A percentile compares a stretch with the other conserved stretches of the same genome.
phyloP scores from a whole-genome alignment of 441 rosid species.

The Corymbia calophylla region DNA sequence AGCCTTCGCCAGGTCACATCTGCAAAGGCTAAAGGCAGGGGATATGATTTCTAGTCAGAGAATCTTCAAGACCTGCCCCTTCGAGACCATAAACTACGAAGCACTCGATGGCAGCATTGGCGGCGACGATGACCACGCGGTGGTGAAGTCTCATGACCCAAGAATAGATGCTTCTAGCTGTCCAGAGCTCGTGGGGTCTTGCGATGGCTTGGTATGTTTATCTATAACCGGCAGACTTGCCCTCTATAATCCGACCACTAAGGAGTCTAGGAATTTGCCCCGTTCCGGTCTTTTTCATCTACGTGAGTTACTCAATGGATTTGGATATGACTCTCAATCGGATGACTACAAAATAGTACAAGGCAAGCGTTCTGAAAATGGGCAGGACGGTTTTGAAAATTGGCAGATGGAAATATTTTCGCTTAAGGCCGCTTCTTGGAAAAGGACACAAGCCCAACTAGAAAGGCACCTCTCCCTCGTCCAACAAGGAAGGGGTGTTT shows the following conservation, averaged over 20 bases:
- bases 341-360: neutral
- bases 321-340: neutral
- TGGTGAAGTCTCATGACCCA: too few relatives aligned
- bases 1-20: neutral
- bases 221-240: too few relatives aligned
- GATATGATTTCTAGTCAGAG: too few relatives aligned
- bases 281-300: neutral
- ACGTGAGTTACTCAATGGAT: neutral
- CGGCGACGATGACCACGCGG: too few relatives aligned
- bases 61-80: too few relatives aligned
- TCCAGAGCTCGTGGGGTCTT: too few relatives aligned
- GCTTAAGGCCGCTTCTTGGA: neutral
- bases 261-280: neutral
- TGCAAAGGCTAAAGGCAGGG: neutral
- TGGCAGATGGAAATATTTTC: neutral
- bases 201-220: too few relatives aligned
- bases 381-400: neutral
- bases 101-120: too few relatives aligned
- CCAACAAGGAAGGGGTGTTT: neutral
- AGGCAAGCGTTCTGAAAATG: neutral
- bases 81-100: too few relatives aligned
- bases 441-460: neutral
- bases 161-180: too few relatives aligned
- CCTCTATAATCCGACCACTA: too few relatives aligned
- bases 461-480: neutral